These are phyloP conservation scores for Rhizopogon vinicolor DNA, from an alignment of 768 basidiomycete species.

Conservation along the genomic window DNA sequence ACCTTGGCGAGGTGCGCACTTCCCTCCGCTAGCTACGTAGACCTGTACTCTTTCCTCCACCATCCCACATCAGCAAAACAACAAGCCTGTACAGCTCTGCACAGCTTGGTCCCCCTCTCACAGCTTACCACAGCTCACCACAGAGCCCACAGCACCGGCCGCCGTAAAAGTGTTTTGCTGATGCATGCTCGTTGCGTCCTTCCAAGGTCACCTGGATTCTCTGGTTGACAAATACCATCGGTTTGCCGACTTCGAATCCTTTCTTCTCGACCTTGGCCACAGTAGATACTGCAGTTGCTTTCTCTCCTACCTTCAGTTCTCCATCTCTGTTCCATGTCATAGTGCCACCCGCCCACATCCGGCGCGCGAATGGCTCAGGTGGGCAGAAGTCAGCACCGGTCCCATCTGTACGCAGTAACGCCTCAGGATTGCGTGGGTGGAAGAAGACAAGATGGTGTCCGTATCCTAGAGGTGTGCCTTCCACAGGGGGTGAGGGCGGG, in stretches of 20 bases:
- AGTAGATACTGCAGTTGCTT: slow-evolving; percentile 42
- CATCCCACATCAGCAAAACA: too few species aligned
- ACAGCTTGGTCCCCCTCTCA: too few species aligned
- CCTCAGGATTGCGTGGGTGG: slow-evolving; percentile 58
- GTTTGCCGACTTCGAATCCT: slow-evolving; percentile 50
- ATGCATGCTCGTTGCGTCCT: slow-evolving; percentile 38
- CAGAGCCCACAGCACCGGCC: too few species aligned
- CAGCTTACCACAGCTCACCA: too few species aligned
- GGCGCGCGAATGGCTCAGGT: slow-evolving; percentile 64
- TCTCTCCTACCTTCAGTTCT: slow-evolving; percentile 51
- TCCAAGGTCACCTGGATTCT: slow-evolving; percentile 45
- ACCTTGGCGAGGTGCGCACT: slow-evolving; percentile 42
- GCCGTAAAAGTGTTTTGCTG: too few species aligned
- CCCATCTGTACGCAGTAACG: slow-evolving; percentile 54
- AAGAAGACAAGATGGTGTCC: slow-evolving; percentile 78
- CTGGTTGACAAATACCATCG: slow-evolving; percentile 77
- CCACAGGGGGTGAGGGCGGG: slow-evolving; percentile 28
- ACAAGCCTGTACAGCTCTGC: too few species aligned
- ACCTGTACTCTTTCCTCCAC: slow-evolving; percentile 68
- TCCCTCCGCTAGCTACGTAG: slow-evolving; percentile 32
- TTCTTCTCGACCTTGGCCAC: slow-evolving; percentile 57
- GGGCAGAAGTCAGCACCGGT: slow-evolving; percentile 71
- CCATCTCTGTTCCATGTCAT: slow-evolving; percentile 53
- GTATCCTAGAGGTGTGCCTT: slow-evolving; percentile 41
- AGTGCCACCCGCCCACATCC: slow-evolving; percentile 81